Percentiles rank a stretch among this genome's conserved stretches.
phyloP scores from a whole-genome alignment of 805 yeast genomes.

The Metschnikowia anglica region DNA sequence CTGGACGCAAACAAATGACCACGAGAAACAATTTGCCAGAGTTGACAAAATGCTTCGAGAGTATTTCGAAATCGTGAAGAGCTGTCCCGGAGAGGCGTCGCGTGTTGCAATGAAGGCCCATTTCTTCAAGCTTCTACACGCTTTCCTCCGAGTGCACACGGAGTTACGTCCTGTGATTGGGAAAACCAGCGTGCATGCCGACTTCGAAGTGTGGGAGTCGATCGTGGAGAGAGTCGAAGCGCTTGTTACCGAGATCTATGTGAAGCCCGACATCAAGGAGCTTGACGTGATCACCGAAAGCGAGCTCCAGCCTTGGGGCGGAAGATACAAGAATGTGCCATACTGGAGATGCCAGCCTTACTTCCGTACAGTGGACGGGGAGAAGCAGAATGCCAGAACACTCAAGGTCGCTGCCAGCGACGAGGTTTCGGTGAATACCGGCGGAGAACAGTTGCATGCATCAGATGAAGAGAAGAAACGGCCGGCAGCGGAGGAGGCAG shows the following conservation, averaged over 20 bases:
- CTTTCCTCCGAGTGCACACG: constrained; percentile 74
- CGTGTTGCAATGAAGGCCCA: constrained; percentile 87
- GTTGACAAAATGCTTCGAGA: constrained; percentile 82
- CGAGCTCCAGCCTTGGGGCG: constrained; percentile 69
- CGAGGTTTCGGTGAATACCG: constrained; percentile 15
- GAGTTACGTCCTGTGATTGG: constrained; percentile 79
- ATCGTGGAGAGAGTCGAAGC: constrained; percentile 66
- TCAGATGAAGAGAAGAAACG: constrained; percentile 5
- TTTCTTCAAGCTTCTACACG: constrained; percentile 79
- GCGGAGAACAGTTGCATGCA: constrained; percentile 2
- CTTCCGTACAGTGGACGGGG: constrained; percentile 86
- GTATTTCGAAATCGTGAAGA: constrained; percentile 78
- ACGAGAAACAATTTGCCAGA: constrained; percentile 73
- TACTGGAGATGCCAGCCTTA: constrained; percentile 97
- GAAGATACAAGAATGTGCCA: constrained; percentile 75
- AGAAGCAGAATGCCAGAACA: constrained; percentile 39
- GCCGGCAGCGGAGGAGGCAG: constrained; percentile 4
- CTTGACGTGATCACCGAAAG: constrained; percentile 58
- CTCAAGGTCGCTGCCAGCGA: constrained; percentile 39
- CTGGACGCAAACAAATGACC: constrained; percentile 50
- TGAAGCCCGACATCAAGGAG: constrained; percentile 49
- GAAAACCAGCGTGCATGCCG: constrained; percentile 39
- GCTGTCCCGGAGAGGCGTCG: constrained; percentile 67
- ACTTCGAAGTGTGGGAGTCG: constrained; percentile 44
- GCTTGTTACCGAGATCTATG: constrained; percentile 57